These are phyloP conservation scores for Trichophyton benhamiae DNA, from an alignment of 2,329 filamentous ascomycete genomes.

Conservation along the genomic window DNA sequence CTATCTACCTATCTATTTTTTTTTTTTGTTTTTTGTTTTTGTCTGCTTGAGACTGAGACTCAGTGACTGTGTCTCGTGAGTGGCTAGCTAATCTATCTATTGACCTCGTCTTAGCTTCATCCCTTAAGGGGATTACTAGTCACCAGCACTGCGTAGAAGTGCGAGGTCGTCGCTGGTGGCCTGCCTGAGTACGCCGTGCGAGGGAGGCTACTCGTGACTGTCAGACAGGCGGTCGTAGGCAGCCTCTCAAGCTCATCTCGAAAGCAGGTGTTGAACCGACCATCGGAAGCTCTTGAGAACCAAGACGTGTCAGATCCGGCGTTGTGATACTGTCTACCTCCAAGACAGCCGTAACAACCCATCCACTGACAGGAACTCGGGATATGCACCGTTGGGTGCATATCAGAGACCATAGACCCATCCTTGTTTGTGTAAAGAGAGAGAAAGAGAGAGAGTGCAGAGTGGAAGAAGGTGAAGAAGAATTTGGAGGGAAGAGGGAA, in stretches of 20 bases:
- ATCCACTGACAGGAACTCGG: not conserved
- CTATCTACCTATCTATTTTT: not conserved
- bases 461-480: not conserved
- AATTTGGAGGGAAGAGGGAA: not conserved
- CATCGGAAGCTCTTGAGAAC: not conserved
- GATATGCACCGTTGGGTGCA: not conserved
- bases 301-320: not conserved
- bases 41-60: not conserved
- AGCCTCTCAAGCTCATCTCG: not conserved
- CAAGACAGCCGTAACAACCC: not conserved
- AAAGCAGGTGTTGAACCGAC: not conserved
- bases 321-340: not conserved
- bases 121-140: not conserved
- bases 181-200: not conserved
- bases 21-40: not conserved
- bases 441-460: not conserved
- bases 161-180: slow-evolving; percentile 3
- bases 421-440: not conserved
- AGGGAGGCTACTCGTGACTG: not conserved
- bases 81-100: not conserved
- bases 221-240: not conserved
- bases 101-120: slow-evolving; percentile 4
- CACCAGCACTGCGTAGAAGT: slow-evolving; percentile 4
- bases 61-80: not conserved
- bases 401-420: not conserved